Conservation (phyloP, 179 eudicot genomes). For the Beta lomatogona region DNA sequence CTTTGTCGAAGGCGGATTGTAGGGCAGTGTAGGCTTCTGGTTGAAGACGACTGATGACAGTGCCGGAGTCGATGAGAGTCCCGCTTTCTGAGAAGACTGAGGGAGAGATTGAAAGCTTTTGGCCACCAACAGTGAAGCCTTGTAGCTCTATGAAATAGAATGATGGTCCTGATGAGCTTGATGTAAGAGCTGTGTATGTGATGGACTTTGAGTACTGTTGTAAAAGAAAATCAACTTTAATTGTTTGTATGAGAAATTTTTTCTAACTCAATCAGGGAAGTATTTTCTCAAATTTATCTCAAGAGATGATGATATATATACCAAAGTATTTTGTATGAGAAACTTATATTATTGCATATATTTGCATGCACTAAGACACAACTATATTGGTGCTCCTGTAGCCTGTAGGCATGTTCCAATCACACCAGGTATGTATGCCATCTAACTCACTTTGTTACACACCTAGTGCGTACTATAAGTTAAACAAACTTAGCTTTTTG, state of each 20-base stretch:
- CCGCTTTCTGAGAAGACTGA: constrained; percentile 52
- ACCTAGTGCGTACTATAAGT: no score
- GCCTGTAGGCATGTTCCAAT: no score
- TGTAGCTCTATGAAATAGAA: constrained; percentile 58
- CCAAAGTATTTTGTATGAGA: no score
- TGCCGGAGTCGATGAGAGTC: constrained; percentile 70
- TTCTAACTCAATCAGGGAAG: no score
- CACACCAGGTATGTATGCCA: no score
- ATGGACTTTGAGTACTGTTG: constrained; percentile 29
- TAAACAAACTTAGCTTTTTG: no score
- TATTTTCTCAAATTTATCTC: no score
- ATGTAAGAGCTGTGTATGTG: constrained; percentile 51
- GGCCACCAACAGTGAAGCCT: constrained; percentile 54
- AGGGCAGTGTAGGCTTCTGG: constrained; percentile 55
- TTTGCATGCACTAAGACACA: no score
- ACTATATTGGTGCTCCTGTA: no score
- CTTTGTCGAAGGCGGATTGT: constrained; percentile 42
- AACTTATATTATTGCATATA: no score
- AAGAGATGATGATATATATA: no score
- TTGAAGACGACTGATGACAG: constrained; percentile 65
- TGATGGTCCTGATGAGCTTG: constrained; percentile 40
- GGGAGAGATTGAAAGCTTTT: constrained; percentile 43
- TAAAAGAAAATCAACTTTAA: not conserved
- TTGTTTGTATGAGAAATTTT: not conserved
- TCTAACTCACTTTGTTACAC: no score